Evolutionary conservation across 2,329 filamentous ascomycete genomes (phyloP), one percentile per base, ranked within the genome.

Genomic region (Botrytis medusae): DNA sequence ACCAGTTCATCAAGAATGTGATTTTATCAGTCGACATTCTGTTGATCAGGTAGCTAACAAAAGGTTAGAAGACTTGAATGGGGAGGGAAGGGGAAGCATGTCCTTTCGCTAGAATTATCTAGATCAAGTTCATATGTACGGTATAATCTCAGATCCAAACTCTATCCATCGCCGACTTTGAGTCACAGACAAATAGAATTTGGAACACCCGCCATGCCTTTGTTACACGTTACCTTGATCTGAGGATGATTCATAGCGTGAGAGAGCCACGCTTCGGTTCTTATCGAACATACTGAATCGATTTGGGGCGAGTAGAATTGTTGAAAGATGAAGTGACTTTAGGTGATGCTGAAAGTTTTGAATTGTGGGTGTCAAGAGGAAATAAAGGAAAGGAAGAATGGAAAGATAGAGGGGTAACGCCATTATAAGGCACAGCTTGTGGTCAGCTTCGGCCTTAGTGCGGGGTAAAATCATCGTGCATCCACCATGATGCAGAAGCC

Each of bases 81-180:
- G 74, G 73, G 76, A 73, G 74, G 74, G 77, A 76, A 74, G 78
- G 80, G 79, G 88, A 91, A 91, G 91, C 91, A 93, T 91, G 89
- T 93, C 89, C 91, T 93, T 93, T 91, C 92, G 91, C 91, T 92
- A 90, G 90, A 87, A 92, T 93, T 92, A 91, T 90, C 89, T 90
- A 92, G 90, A 92, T 93, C 91, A 93, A 93, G 91, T 93, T 93
- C 87, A 84, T 54, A 54, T 62, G 59, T 71, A 87, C 90, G 90
- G 90, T 92, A 91, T 92, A 84, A 88, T 92, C 90, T 92, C 90
- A 92, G 90, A 91, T 85, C 85, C 80, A 80, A 76, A 78, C 81
- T 82, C 80, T 72, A 59, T 57, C 25, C 63, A 4, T 42, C 64
- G 54, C 54, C 16, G 61, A 34, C 54, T 65, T 18, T 14, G 37